A percentile compares a stretch with the other conserved stretches of the same genome.
These are phyloP conservation scores for Kodamaea kaohsiungensis DNA, from an alignment of 805 yeast genomes.

Conservation along the genomic window DNA sequence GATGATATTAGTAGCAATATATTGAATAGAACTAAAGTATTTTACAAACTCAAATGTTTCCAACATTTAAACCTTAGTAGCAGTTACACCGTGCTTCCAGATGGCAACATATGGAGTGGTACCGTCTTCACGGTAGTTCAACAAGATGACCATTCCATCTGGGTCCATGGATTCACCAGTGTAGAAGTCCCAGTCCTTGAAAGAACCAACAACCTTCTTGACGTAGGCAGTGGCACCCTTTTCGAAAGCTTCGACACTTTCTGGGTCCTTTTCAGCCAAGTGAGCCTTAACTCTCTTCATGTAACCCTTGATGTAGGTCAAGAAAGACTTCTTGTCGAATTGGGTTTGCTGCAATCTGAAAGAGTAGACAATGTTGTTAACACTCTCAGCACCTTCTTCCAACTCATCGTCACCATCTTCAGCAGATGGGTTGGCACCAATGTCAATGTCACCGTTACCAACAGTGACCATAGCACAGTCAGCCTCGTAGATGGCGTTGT, in stretches of 20 bases:
- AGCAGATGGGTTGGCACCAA: constrained; percentile 99
- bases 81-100: constrained; percentile 98
- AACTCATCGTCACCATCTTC: constrained; percentile 85
- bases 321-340: constrained; percentile 97
- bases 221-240: constrained; percentile 96
- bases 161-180: constrained; percentile 99
- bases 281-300: constrained; percentile 94
- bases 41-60: constrained; percentile 1
- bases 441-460: constrained; percentile 90
- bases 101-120: constrained; percentile 93
- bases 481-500: constrained; percentile 92
- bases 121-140: constrained; percentile 99
- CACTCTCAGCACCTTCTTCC: constrained; percentile 86
- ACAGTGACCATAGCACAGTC: constrained; percentile 92
- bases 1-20: constrained; percentile 3
- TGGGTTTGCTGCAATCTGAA: constrained; percentile 96
- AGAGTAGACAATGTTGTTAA: constrained; percentile 98
- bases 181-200: constrained; percentile 99
- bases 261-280: constrained; percentile 89
- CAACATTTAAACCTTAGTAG: constrained; percentile 75
- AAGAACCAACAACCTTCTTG: constrained; percentile 92
- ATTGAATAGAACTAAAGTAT: constrained; percentile 7
- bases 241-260: constrained; percentile 83
- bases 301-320: constrained; percentile 97
- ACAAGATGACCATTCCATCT: constrained; percentile 95